These are phyloP conservation scores for Starmerella powellii DNA, from an alignment of 805 yeast genomes.

Conservation along the genomic window DNA sequence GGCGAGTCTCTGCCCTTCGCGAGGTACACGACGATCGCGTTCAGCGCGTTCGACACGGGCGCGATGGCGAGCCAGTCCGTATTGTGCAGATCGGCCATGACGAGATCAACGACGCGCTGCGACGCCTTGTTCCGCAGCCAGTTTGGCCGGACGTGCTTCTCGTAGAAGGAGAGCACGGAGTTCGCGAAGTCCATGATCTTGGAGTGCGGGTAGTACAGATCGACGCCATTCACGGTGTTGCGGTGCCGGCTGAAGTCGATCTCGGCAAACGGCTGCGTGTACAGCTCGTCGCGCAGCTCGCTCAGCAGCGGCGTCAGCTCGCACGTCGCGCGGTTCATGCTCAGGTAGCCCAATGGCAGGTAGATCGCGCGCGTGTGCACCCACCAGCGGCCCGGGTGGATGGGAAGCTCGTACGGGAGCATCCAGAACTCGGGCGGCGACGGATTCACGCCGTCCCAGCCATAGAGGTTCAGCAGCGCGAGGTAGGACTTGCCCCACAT, in stretches of 20 bases:
- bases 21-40: constrained; percentile 53
- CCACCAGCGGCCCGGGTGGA: constrained; percentile 98
- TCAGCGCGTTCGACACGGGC: constrained; percentile 83
- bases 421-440: constrained; percentile 94
- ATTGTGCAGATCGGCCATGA: constrained; percentile 62
- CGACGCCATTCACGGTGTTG: constrained; percentile 81
- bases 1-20: constrained; percentile 62
- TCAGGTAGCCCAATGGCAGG: constrained; percentile 71
- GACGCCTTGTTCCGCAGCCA: constrained; percentile 51
- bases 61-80: constrained; percentile 81
- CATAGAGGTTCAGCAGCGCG: constrained; percentile 63
- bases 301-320: constrained; percentile 50
- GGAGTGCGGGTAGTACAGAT: constrained; percentile 88
- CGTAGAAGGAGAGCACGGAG: constrained; percentile 48
- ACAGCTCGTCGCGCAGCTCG: constrained; percentile 70
- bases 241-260: constrained; percentile 63
- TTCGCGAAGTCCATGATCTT: constrained; percentile 51
- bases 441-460: constrained; percentile 96
- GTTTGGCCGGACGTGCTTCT: constrained; percentile 58
- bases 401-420: constrained; percentile 65
- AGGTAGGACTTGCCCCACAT: constrained; percentile 98
- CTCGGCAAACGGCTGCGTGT: constrained; percentile 45
- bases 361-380: constrained; percentile 93
- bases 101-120: constrained; percentile 44
- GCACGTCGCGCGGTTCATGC: constrained; percentile 44